These are phyloP conservation scores for Penicillium steckii DNA, from an alignment of 495 filamentous ascomycete species.

Conservation along the genomic window DNA sequence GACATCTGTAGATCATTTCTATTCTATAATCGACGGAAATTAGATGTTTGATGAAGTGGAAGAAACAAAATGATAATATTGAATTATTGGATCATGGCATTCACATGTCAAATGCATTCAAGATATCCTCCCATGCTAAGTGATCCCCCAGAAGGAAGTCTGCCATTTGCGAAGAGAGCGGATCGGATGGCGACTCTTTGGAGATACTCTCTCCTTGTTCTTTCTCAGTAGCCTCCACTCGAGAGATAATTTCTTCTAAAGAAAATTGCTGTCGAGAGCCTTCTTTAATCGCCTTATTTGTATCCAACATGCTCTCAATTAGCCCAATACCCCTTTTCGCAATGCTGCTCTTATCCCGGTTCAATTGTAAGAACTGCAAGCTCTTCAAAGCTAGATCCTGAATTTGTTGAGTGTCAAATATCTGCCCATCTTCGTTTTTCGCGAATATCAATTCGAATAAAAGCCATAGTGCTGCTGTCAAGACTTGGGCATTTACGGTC, in stretches of 20 bases:
- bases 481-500: slow-evolving; percentile 14
- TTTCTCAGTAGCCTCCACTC: background rate
- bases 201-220: background rate
- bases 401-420: slow-evolving; percentile 4
- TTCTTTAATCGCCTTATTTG: background rate
- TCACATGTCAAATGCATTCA: slow-evolving; percentile 2
- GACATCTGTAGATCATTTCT: background rate
- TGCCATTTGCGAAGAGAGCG: background rate
- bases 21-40: background rate
- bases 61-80: background rate
- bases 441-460: slow-evolving; percentile 14
- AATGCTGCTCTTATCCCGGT: slow-evolving; percentile 2
- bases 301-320: slow-evolving; percentile 8
- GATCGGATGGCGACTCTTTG: background rate
- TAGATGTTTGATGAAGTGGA: background rate
- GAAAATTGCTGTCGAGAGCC: background rate
- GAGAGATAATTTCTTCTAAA: slow-evolving; percentile 6
- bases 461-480: slow-evolving; percentile 11
- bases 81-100: background rate
- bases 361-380: background rate
- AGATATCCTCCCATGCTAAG: background rate
- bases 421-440: background rate
- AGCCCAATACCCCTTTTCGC: slow-evolving; percentile 6
- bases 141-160: background rate
- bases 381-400: background rate